These are phyloP conservation scores for Chaetothyriales sp. DNA, from an alignment of 2,329 filamentous ascomycete genomes.

Conservation along the genomic window DNA sequence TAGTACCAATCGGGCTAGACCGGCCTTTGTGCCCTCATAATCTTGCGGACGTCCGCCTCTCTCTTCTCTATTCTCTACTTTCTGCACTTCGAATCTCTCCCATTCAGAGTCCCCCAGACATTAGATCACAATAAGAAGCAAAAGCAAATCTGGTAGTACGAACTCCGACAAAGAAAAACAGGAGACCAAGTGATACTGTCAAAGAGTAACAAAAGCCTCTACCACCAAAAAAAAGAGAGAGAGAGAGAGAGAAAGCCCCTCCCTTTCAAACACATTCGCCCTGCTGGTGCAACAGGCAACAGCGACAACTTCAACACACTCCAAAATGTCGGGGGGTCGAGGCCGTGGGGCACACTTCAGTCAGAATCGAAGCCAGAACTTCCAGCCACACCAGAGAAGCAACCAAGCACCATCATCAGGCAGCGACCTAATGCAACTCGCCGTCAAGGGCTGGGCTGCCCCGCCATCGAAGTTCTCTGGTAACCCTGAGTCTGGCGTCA, in stretches of 20 bases:
- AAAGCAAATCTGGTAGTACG: background rate
- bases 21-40: too few species aligned
- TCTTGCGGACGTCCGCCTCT: too few species aligned
- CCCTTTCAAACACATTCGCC: background rate
- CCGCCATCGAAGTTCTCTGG: constrained; percentile 46
- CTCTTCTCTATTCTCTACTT: too few species aligned
- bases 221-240: background rate
- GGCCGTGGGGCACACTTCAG: background rate
- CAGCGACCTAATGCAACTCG: constrained; percentile 19
- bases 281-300: background rate
- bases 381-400: background rate
- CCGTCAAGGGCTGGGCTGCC: constrained; percentile 46
- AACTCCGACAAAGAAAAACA: too few species aligned
- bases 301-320: background rate
- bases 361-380: background rate
- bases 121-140: background rate
- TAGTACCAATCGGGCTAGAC: background rate
- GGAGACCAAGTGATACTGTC: too few species aligned
- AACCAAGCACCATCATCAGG: background rate
- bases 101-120: background rate
- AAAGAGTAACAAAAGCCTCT: background rate
- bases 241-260: too few species aligned
- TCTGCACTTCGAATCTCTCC: too few species aligned
- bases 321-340: background rate
- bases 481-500: constrained; percentile 52